Base-by-base conservation (phyloP, 495 filamentous ascomycete genomes). In the Aspergillus ostianus region DNA sequence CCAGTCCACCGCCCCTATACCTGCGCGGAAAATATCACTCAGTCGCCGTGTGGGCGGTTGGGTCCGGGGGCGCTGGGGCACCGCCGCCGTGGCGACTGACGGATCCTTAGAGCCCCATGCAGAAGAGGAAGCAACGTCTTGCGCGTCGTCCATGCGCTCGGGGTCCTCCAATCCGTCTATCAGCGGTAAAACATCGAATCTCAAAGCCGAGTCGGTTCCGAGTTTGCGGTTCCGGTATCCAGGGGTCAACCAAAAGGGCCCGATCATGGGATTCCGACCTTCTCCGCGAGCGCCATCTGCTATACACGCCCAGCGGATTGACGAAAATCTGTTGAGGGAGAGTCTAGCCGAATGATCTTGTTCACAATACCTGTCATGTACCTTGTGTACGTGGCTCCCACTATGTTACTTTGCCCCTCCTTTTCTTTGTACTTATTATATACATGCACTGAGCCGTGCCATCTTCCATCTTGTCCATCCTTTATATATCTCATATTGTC, bases 41-140 rank as follows among this genome's bases (percentile, higher is more conserved):
- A 65, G 74, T 21, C 77, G 75, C 41, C 79, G 78, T 19, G 62
- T 84, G 44, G 82, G 82, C 8, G 81, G 82, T 21, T 86, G 83
- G 83, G 77, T 85, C 3, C 73, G 80, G 9, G 80, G 83, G 9
- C 73, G 77, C 32, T 86, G 82, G 83, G 82, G 81, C 19, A 69
- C 76, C 17, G 73, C 75, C 6, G 76, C 80, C 1, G 63, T 66
- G 6, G 47, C 72, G 47, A 64, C 68, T 4, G 51, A 65, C 17
- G 48, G 59, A 27, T 63, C 67, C 29, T 56, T 68, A 3, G 51
- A 64, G 13, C 56, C 62, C 15, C 21, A 62, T 10, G 48, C 58
- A 5, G 65, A 67, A 7, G 65, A 68, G 9, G 67, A 63, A n/a
- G 41, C 64, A 8, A 56, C 51, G 48, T 61, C 67, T 1, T 61